Evolutionary conservation across 371 early-diverging fungal species (phyloP).

Genomic region (Mucor circinelloides): DNA sequence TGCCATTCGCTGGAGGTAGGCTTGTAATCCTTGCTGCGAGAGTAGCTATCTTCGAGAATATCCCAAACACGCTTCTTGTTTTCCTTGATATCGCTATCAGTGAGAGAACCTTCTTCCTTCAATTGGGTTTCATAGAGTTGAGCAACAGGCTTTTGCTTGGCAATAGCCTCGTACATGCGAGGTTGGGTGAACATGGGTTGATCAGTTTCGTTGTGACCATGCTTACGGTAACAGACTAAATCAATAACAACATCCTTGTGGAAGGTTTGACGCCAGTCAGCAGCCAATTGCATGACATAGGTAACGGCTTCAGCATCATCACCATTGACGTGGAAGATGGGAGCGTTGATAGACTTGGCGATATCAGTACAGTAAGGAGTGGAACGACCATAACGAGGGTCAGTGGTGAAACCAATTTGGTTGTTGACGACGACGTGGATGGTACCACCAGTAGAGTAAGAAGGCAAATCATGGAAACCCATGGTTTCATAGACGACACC

Average conservation of each 20-base stretch:
- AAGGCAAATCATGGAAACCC: conserved; percentile 92
- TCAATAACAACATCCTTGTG: conserved; percentile 96
- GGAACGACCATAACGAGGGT: conserved; percentile 92
- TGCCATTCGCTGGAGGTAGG: conserved; percentile 92
- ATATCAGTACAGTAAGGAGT: conserved; percentile 98
- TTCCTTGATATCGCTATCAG: conserved; percentile 77
- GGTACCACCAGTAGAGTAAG: conserved; percentile 95
- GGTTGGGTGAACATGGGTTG: conserved; percentile 98
- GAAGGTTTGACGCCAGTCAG: conserved; percentile 95
- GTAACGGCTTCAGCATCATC: conserved; percentile 97
- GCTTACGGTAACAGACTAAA: conserved; percentile 94
- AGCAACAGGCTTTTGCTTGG: conserved; percentile 79
- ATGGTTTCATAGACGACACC: conserved; percentile 97
- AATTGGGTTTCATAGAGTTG: conserved; percentile 85
- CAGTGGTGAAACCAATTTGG: conserved; percentile 98
- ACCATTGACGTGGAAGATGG: conserved; percentile 97
- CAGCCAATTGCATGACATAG: conserved; percentile 90
- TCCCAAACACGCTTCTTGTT: conserved; percentile 92
- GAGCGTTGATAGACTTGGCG: conserved; percentile 94
- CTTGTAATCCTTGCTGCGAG: conserved; percentile 87
- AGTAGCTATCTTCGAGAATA: conserved; percentile 89
- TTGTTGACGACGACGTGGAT: conserved; percentile 98
- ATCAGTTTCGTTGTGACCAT: conserved; percentile 98
- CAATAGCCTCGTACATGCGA: conserved; percentile 92
- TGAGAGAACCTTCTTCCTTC: conserved; percentile 81